Evolutionary conservation across 2,329 filamentous ascomycete genomes (phyloP).

Genomic region (Cercospora brassicicola): DNA sequence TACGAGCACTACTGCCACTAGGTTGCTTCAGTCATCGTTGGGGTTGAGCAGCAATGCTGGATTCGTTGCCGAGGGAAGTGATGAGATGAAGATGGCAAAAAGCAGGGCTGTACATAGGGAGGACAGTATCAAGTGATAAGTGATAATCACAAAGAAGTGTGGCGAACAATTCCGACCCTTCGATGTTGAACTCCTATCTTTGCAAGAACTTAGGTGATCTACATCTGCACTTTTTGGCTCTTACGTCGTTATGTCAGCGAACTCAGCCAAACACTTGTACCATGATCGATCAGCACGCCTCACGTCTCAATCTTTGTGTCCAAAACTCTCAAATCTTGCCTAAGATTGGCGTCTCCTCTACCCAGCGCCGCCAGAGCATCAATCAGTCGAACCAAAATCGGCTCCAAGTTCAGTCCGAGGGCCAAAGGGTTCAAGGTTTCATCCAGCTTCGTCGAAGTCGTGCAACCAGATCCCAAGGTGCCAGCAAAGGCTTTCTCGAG

Average conservation of each 20-base stretch:
- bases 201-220: not conserved
- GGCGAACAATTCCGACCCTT: not conserved
- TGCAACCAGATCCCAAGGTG: conserved; percentile 27
- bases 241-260: not conserved
- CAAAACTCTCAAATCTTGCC: not conserved
- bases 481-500: conserved; percentile 32
- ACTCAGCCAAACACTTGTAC: not conserved
- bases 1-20: not conserved
- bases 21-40: not conserved
- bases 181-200: not conserved
- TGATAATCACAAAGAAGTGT: not conserved
- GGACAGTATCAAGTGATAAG: not conserved
- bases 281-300: not conserved
- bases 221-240: not conserved
- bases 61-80: not conserved
- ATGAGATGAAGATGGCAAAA: not conserved
- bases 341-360: conserved; percentile 26
- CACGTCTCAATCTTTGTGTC: not conserved
- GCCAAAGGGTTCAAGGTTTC: conserved; percentile 29
- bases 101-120: not conserved
- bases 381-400: conserved; percentile 28
- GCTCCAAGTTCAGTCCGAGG: conserved; percentile 31
- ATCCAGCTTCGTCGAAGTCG: conserved; percentile 22
- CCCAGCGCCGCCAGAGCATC: conserved; percentile 26
- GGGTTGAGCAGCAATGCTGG: not conserved